Conservation (phyloP, 2,329 filamentous ascomycete genomes). For the Pestalotiopsis sp. region DNA sequence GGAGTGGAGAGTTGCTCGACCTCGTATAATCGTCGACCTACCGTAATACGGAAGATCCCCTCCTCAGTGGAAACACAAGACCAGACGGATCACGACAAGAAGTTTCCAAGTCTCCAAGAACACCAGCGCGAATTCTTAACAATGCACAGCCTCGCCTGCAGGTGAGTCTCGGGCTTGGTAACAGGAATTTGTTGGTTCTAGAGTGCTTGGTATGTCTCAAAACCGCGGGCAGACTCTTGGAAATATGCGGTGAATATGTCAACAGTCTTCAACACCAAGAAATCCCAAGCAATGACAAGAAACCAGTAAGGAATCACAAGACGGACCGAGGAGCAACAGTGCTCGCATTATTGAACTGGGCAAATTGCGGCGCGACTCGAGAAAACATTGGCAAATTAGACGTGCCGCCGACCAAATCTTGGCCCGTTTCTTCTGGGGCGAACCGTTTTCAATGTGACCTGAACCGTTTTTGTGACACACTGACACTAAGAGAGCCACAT, state of each 20-base stretch:
- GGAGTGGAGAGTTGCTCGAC: not conserved
- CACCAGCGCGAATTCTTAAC: not conserved
- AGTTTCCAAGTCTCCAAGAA: not conserved
- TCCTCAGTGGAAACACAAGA: not conserved
- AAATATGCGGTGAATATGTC: not conserved
- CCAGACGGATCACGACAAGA: not conserved
- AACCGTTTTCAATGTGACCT: not conserved
- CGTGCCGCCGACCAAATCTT: not conserved
- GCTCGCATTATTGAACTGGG: not conserved
- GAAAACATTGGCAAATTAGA: slow-evolving; percentile 12
- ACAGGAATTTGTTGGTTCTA: not conserved
- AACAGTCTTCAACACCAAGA: not conserved
- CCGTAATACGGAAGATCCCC: not conserved
- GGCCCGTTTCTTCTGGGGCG: not conserved
- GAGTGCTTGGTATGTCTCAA: not conserved
- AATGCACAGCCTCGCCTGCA: slow-evolving; percentile 4
- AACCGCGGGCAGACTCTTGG: not conserved
- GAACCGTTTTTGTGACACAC: not conserved
- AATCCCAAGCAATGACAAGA: slow-evolving; percentile 3
- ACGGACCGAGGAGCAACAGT: slow-evolving; percentile 4
- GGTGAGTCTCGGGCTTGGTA: slow-evolving; percentile 6
- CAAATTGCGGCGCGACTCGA: slow-evolving; percentile 11
- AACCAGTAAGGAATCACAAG: not conserved
- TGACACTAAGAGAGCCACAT: not conserved
- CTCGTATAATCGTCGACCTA: not conserved